Percentiles rank a stretch among this genome's conserved stretches.
Conservation (phyloP, 169 alveolate species). For the Plasmodium gonderi region DNA sequence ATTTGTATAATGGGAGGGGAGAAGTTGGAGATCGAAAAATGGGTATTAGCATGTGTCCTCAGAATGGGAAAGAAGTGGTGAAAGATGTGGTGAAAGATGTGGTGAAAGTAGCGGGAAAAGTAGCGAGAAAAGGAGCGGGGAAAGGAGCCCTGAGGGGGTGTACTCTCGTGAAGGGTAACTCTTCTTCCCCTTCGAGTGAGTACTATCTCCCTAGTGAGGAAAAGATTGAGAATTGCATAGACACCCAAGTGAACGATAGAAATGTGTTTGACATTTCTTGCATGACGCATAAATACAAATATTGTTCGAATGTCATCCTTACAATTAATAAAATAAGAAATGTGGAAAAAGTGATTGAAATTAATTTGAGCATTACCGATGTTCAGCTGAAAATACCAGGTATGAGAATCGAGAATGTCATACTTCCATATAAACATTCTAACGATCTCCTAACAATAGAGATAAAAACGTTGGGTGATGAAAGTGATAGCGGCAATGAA, state of each 20-base stretch:
- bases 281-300: slow-evolving; percentile 51
- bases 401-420: slow-evolving; percentile 52
- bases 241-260: slow-evolving; percentile 28
- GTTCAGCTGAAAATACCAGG: slow-evolving; percentile 67
- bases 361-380: slow-evolving; percentile 35
- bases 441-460: slow-evolving; percentile 46
- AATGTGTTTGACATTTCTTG: slow-evolving; percentile 24
- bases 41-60: background rate
- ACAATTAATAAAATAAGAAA: slow-evolving; percentile 61
- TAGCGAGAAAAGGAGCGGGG: background rate
- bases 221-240: background rate
- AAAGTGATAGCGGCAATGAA: background rate
- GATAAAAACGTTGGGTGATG: slow-evolving; percentile 9
- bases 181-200: background rate
- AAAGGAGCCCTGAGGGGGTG: too few relatives aligned
- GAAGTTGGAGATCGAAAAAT: background rate
- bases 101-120: background rate
- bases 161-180: too few relatives aligned
- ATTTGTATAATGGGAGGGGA: background rate
- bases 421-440: slow-evolving; percentile 33
- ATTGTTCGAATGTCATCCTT: slow-evolving; percentile 25
- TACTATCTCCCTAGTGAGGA: background rate
- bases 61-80: too few relatives aligned
- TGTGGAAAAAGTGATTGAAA: slow-evolving; percentile 36
- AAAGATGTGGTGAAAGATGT: background rate